Percentiles rank a stretch among this genome's conserved stretches.
phyloP scores from a whole-genome alignment of 495 filamentous ascomycete genomes.

The Penicillium parvum region DNA sequence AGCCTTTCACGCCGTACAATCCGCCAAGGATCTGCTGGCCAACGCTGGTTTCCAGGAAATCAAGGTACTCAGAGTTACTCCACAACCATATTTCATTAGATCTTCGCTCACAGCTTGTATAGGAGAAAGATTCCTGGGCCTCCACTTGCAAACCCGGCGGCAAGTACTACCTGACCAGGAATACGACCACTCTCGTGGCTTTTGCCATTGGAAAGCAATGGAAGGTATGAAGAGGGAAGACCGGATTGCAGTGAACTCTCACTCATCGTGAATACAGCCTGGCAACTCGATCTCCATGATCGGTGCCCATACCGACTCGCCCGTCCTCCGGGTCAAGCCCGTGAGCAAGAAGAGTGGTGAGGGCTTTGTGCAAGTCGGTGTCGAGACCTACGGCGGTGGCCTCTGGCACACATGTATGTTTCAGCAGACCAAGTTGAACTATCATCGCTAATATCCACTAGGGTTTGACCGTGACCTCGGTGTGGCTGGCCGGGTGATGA shows the following conservation, averaged over 20 bases:
- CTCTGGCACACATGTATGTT: slow-evolving; percentile 60
- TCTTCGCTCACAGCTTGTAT: slow-evolving; percentile 2
- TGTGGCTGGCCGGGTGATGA: slow-evolving; percentile 83
- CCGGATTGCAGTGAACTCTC: neutral
- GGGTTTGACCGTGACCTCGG: slow-evolving; percentile 95
- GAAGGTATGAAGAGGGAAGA: slow-evolving; percentile 49
- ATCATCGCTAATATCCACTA: slow-evolving; percentile 20
- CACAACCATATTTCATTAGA: neutral
- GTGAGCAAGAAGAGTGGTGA: slow-evolving; percentile 81
- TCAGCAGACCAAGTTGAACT: too few relatives aligned
- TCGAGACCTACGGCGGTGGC: slow-evolving; percentile 94
- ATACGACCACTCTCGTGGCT: slow-evolving; percentile 88
- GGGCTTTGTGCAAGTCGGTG: slow-evolving; percentile 93
- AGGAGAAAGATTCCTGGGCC: slow-evolving; percentile 88
- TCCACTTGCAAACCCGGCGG: slow-evolving; percentile 76
- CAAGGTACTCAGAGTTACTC: slow-evolving; percentile 45
- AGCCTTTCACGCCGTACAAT: slow-evolving; percentile 94
- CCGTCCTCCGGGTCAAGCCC: slow-evolving; percentile 85
- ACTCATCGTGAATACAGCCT: slow-evolving; percentile 43
- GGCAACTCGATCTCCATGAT: slow-evolving; percentile 94
- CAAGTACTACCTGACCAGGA: slow-evolving; percentile 94
- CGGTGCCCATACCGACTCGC: slow-evolving; percentile 95
- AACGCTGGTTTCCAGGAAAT: slow-evolving; percentile 83
- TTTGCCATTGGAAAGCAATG: slow-evolving; percentile 92
- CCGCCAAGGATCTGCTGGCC: slow-evolving; percentile 65